These are phyloP conservation scores for Zygosaccharomyces pseudorouxii DNA, from an alignment of 805 yeast species.

Conservation along the genomic window DNA sequence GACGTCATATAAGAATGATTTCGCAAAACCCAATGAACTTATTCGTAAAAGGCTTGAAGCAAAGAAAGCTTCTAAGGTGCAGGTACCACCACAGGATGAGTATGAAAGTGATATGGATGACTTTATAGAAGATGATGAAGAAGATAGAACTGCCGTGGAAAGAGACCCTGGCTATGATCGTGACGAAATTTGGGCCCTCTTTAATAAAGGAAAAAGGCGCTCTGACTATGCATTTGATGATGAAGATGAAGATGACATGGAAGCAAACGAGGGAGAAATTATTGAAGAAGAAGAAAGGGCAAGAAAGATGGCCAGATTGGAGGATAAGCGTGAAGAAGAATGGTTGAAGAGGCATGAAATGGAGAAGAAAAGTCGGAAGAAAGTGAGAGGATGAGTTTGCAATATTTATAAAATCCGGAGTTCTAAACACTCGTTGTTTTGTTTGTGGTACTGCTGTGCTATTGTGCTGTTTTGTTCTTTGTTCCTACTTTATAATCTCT, in stretches of 20 bases:
- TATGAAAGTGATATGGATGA: slow-evolving; percentile 24
- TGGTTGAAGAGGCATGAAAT: slow-evolving; percentile 47
- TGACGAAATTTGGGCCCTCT: slow-evolving; percentile 86
- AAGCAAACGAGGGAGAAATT: slow-evolving; percentile 88
- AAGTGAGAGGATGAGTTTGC: slow-evolving; percentile 5
- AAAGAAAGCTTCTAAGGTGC: slow-evolving; percentile 19
- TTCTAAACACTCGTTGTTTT: too few relatives aligned
- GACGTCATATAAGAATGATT: slow-evolving; percentile 18
- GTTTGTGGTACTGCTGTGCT: neutral
- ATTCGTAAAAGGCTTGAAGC: slow-evolving; percentile 45
- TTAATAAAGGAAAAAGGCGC: slow-evolving; percentile 60
- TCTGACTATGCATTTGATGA: slow-evolving; percentile 43
- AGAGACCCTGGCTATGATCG: slow-evolving; percentile 56
- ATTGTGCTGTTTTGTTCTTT: neutral
- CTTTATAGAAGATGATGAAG: slow-evolving; percentile 41
- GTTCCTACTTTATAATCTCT: neutral
- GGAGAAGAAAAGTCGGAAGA: slow-evolving; percentile 40
- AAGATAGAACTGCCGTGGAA: slow-evolving; percentile 28
- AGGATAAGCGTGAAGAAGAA: slow-evolving; percentile 68
- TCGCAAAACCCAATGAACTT: slow-evolving; percentile 56
- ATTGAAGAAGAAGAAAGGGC: slow-evolving; percentile 77
- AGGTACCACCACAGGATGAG: slow-evolving; percentile 10
- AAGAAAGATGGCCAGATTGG: slow-evolving; percentile 60
- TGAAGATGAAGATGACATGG: slow-evolving; percentile 69
- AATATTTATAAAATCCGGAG: neutral